Conservation (phyloP, 257 asterid species). For the Misopates orontium region DNA sequence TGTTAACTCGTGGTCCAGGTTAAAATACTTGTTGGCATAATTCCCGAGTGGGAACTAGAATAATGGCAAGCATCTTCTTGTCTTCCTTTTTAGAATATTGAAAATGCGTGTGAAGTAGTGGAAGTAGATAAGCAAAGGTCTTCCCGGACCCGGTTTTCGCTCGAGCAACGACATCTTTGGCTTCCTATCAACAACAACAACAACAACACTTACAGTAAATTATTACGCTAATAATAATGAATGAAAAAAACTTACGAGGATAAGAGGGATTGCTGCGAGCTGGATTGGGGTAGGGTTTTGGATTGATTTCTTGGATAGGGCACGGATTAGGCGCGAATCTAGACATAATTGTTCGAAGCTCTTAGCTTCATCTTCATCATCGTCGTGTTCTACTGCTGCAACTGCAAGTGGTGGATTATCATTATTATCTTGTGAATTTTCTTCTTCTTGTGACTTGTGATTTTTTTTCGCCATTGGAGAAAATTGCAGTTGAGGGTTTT, state of each 20-base stretch:
- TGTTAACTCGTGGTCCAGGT: no score
- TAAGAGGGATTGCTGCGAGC: slow-evolving; percentile 75
- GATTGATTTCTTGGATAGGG: slow-evolving; percentile 63
- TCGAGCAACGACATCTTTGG: slow-evolving; percentile 93
- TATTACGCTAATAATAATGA: background rate
- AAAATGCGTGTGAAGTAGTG: slow-evolving; percentile 86
- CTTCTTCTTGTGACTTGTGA: no score
- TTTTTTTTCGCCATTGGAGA: no score
- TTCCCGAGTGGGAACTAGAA: slow-evolving; percentile 93
- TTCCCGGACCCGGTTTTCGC: slow-evolving; percentile 99
- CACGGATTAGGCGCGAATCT: slow-evolving; percentile 82
- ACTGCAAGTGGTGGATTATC: no score
- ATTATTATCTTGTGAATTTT: no score
- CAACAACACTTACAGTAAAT: background rate
- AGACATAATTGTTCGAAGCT: slow-evolving; percentile 78
- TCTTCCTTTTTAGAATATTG: slow-evolving; percentile 54
- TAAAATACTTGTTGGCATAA: slow-evolving; percentile 94
- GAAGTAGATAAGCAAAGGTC: slow-evolving; percentile 86
- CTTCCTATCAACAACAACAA: slow-evolving; percentile 54
- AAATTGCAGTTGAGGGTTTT: no score
- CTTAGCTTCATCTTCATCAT: slow-evolving; percentile 46
- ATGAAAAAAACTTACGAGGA: slow-evolving; percentile 43
- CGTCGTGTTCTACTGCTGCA: slow-evolving; percentile 31
- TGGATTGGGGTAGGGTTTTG: slow-evolving; percentile 86
- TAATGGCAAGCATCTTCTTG: slow-evolving; percentile 47